A percentile compares a stretch with the other conserved stretches of the same genome.
Conservation (phyloP, 2,329 filamentous ascomycete species). For the Aspergillus sp. region DNA sequence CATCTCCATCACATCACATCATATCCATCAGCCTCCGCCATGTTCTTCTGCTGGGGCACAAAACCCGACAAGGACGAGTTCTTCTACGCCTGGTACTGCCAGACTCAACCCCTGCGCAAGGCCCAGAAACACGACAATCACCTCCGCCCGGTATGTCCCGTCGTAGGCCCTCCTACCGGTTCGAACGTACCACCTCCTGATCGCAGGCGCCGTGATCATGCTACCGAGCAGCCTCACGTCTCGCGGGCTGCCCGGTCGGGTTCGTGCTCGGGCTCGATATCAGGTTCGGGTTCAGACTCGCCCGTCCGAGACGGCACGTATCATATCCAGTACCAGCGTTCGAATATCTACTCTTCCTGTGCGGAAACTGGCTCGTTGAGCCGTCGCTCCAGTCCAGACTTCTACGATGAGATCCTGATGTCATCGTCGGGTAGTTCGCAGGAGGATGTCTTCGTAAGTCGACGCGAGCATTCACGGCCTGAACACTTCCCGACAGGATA, state of each 20-base stretch:
- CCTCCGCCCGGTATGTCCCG: slow-evolving; percentile 13
- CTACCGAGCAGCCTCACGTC: no score
- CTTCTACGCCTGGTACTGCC: slow-evolving; percentile 26
- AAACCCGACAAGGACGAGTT: not conserved
- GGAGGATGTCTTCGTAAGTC: not conserved
- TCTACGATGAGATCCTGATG: not conserved
- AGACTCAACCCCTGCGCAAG: slow-evolving; percentile 21
- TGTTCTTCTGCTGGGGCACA: not conserved
- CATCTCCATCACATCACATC: no score
- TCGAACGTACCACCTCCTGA: no score
- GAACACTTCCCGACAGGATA: not conserved
- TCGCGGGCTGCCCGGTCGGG: no score
- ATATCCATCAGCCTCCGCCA: not conserved
- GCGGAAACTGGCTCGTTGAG: not conserved
- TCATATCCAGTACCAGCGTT: no score
- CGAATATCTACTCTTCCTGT: no score
- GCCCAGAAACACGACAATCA: slow-evolving; percentile 14
- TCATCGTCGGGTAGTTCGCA: not conserved
- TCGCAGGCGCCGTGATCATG: no score
- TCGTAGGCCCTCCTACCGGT: not conserved
- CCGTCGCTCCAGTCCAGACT: not conserved
- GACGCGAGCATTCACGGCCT: not conserved
- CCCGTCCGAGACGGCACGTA: no score
- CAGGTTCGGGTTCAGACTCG: no score
- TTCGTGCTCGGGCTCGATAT: no score